phyloP scores from a whole-genome alignment of 2,329 filamentous ascomycete genomes.

The Pseudonectria buxi region DNA sequence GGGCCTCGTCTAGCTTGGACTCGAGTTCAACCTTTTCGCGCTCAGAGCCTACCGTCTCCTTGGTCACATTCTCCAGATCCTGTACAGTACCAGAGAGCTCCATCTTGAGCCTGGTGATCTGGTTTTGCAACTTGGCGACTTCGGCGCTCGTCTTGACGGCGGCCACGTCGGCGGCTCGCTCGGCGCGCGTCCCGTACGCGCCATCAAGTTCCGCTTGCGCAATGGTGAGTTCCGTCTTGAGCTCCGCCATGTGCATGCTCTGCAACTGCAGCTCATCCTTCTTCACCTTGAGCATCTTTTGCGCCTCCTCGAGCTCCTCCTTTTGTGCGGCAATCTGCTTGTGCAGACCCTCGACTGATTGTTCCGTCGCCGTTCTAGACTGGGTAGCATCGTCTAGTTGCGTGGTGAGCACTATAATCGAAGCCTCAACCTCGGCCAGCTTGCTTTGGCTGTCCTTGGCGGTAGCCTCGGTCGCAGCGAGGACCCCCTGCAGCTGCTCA shows the following conservation, averaged over 20 bases:
- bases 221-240: constrained; percentile 56
- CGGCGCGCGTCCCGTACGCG: constrained; percentile 51
- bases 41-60: constrained; percentile 44
- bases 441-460: constrained; percentile 30
- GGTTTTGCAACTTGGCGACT: constrained; percentile 37
- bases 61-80: constrained; percentile 48
- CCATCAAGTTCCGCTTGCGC: constrained; percentile 56
- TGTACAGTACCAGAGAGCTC: constrained; percentile 45
- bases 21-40: constrained; percentile 41
- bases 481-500: too few species aligned
- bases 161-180: constrained; percentile 52
- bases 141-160: constrained; percentile 44
- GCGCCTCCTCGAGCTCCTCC: constrained; percentile 25
- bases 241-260: constrained; percentile 47
- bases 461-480: constrained; percentile 35
- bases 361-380: constrained; percentile 22
- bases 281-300: constrained; percentile 40
- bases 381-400: constrained; percentile 25
- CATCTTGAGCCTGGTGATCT: constrained; percentile 43
- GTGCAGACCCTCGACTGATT: constrained; percentile 20
- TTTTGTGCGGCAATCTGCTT: constrained; percentile 15
- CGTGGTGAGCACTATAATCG: constrained; percentile 20
- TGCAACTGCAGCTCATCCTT: constrained; percentile 45
- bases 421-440: constrained; percentile 24
- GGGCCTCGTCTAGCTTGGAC: constrained; percentile 27